Evolutionary conservation across 2,329 filamentous ascomycete species (phyloP).

Genomic region (Cryphonectria carpinicola): DNA sequence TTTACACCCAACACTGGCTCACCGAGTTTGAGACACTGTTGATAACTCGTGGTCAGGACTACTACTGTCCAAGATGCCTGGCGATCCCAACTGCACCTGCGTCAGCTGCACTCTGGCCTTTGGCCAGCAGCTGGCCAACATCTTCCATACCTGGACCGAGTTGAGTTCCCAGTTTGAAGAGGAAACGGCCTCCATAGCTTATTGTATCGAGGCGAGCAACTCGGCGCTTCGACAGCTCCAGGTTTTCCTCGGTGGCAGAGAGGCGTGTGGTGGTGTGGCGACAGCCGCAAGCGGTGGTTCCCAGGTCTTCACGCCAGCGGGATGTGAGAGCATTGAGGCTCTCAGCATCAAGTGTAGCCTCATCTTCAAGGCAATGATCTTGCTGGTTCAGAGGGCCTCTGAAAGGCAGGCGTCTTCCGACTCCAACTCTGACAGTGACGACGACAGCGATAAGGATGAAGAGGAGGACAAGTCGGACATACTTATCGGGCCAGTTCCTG

Average conservation of each 20-base stretch:
- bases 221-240: slow-evolving; percentile 14
- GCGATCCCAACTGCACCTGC: background rate
- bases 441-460: background rate
- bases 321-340: slow-evolving; percentile 8
- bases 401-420: background rate
- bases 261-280: background rate
- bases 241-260: background rate
- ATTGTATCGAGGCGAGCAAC: slow-evolving; percentile 6
- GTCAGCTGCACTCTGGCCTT: slow-evolving; percentile 17
- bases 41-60: background rate
- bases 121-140: slow-evolving; percentile 21
- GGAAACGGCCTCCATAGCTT: background rate
- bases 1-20: background rate
- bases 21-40: slow-evolving; percentile 1
- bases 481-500: slow-evolving; percentile 16
- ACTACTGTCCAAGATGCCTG: slow-evolving; percentile 5
- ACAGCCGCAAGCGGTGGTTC: background rate
- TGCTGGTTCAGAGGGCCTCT: slow-evolving; percentile 11
- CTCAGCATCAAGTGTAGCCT: slow-evolving; percentile 20
- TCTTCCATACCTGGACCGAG: slow-evolving; percentile 5
- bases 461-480: slow-evolving; percentile 13
- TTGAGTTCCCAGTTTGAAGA: background rate
- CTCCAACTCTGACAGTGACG: background rate
- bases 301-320: slow-evolving; percentile 4
- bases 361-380: slow-evolving; percentile 20